A percentile compares a stretch with the other conserved stretches of the same genome.
Evolutionary conservation across 176 grass and related monocot species (phyloP).

Genomic region (Musa schizocarpa): DNA sequence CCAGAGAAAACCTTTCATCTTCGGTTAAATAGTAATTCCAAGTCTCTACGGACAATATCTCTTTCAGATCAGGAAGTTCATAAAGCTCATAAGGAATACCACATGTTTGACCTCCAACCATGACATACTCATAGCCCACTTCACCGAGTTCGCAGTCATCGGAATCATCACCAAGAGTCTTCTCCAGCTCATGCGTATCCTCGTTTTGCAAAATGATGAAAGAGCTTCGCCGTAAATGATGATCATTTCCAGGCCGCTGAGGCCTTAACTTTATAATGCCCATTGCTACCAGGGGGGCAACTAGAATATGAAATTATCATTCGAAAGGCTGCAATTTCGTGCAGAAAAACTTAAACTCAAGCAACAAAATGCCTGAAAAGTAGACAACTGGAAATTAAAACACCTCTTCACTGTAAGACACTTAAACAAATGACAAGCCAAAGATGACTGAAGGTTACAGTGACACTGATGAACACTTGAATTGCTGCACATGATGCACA

Average conservation of each 20-base stretch:
- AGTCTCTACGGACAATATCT: slow-evolving; percentile 57
- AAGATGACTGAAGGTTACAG: background rate
- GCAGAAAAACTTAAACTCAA: slow-evolving; percentile 10
- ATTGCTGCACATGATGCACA: background rate
- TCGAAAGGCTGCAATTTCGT: slow-evolving; percentile 7
- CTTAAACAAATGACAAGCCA: background rate
- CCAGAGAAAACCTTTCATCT: slow-evolving; percentile 56
- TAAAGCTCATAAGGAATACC: slow-evolving; percentile 73
- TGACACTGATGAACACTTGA: background rate
- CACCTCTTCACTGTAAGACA: background rate
- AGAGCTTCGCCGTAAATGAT: background rate
- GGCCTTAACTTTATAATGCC: slow-evolving; percentile 49
- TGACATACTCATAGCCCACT: slow-evolving; percentile 49
- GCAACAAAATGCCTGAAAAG: slow-evolving; percentile 25
- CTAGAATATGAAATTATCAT: slow-evolving; percentile 19
- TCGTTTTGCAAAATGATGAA: slow-evolving; percentile 24
- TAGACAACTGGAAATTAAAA: background rate
- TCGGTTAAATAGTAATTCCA: slow-evolving; percentile 81
- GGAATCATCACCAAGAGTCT: slow-evolving; percentile 26
- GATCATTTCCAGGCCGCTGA: slow-evolving; percentile 10
- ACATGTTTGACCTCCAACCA: slow-evolving; percentile 40
- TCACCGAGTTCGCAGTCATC: slow-evolving; percentile 45
- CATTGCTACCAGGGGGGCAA: slow-evolving; percentile 31
- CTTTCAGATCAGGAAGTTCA: slow-evolving; percentile 50
- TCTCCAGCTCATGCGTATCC: slow-evolving; percentile 31